Conservation (phyloP, 1,284 basidiomycete genomes). For the Peniophora sp. region DNA sequence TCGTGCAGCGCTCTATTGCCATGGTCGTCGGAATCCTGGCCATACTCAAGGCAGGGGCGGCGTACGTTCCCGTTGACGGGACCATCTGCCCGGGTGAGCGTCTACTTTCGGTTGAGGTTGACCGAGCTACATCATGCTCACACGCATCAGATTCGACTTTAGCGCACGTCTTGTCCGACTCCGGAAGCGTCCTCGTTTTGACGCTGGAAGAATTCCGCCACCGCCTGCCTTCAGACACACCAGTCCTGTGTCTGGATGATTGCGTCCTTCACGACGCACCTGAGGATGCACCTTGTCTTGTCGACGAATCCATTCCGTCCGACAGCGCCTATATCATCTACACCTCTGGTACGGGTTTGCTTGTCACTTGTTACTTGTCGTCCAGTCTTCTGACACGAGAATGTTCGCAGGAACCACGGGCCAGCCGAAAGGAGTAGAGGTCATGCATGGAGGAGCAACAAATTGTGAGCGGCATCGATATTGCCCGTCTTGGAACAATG, state of each 20-base stretch:
- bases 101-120: not conserved
- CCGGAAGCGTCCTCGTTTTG: conserved; percentile 35
- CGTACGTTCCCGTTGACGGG: conserved; percentile 52
- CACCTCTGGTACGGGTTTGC: conserved; percentile 39
- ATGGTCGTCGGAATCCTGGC: conserved; percentile 50
- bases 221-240: conserved; percentile 25
- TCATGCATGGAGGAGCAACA: conserved; percentile 48
- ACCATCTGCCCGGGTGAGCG: conserved; percentile 23
- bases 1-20: conserved; percentile 44
- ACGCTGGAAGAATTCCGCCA: conserved; percentile 36
- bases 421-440: conserved; percentile 51
- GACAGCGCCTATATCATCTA: conserved; percentile 53
- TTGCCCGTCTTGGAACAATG: conserved; percentile 2
- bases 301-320: conserved; percentile 29
- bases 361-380: not conserved
- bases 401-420: conserved; percentile 43
- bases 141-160: conserved; percentile 43
- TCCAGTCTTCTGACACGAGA: not conserved
- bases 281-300: conserved; percentile 21
- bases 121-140: not conserved
- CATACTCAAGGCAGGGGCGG: conserved; percentile 46
- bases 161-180: conserved; percentile 42
- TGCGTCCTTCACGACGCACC: conserved; percentile 20
- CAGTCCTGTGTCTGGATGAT: conserved; percentile 36
- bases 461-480: conserved; percentile 32